These are phyloP conservation scores for Parietaria judaica DNA, from an alignment of 306 rosid genomes.

Conservation along the genomic window DNA sequence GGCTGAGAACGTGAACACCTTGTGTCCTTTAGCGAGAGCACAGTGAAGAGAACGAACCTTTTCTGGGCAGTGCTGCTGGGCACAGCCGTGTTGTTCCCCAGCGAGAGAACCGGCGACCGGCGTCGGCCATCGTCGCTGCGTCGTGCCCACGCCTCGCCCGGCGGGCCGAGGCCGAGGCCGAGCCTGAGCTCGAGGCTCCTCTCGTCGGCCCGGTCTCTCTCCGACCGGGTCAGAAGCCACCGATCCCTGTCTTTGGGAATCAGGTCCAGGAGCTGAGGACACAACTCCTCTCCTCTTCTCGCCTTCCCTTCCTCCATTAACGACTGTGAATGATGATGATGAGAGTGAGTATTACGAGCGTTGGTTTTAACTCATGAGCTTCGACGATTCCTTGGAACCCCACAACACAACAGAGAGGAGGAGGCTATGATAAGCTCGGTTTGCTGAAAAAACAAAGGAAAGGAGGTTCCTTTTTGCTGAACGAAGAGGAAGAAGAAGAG, in stretches of 20 bases:
- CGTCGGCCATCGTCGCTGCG: slow-evolving; percentile 9
- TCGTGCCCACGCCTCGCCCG: slow-evolving; percentile 37
- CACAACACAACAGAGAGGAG: not conserved
- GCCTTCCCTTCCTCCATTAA: slow-evolving; percentile 26
- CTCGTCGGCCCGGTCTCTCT: slow-evolving; percentile 23
- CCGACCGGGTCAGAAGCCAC: slow-evolving; percentile 34
- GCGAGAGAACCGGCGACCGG: slow-evolving; percentile 35
- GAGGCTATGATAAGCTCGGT: slow-evolving; percentile 41
- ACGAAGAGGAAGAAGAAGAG: slow-evolving; percentile 40
- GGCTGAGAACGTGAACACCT: too few relatives aligned
- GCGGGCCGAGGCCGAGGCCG: slow-evolving; percentile 55
- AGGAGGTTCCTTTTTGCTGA: slow-evolving; percentile 41
- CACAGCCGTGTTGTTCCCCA: slow-evolving; percentile 46
- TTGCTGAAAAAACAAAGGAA: slow-evolving; percentile 8
- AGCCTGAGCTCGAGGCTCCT: slow-evolving; percentile 75
- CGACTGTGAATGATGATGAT: not conserved
- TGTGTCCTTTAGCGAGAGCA: not conserved
- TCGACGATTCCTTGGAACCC: slow-evolving; percentile 2
- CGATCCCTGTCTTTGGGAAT: slow-evolving; percentile 41
- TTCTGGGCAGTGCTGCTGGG: slow-evolving; percentile 77
- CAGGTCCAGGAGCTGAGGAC: slow-evolving; percentile 64
- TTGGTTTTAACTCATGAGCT: slow-evolving; percentile 10
- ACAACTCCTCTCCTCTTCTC: slow-evolving; percentile 38
- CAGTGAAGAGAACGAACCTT: slow-evolving; percentile 38
- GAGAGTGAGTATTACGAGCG: slow-evolving; percentile 3